These are phyloP conservation scores for Ophiocordyceps camponoti-leonardi DNA, from an alignment of 2,329 filamentous ascomycete genomes.

Conservation along the genomic window DNA sequence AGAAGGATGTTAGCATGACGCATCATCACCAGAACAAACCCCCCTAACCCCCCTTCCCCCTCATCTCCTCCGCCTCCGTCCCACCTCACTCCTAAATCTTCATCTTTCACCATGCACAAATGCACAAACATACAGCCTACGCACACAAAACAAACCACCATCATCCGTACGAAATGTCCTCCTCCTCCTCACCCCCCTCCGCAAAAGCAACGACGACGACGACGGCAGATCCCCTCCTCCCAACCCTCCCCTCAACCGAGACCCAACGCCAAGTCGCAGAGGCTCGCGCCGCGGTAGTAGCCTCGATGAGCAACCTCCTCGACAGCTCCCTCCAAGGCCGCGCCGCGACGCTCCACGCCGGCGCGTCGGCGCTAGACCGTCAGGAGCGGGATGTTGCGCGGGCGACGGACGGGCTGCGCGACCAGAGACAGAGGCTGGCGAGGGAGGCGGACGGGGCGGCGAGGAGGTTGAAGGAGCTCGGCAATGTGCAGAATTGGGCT, in stretches of 20 bases:
- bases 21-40: no score
- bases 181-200: background rate
- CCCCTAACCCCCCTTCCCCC: no score
- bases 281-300: slow-evolving; percentile 41
- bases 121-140: no score
- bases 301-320: slow-evolving; percentile 50
- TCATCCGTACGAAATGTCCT: background rate
- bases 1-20: no score
- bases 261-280: slow-evolving; percentile 32
- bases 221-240: slow-evolving; percentile 7
- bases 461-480: slow-evolving; percentile 56
- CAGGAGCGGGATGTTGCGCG: slow-evolving; percentile 50
- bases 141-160: no score
- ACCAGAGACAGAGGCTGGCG: slow-evolving; percentile 48
- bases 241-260: slow-evolving; percentile 22
- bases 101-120: no score
- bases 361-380: slow-evolving; percentile 43
- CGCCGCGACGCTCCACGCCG: slow-evolving; percentile 51
- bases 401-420: slow-evolving; percentile 40
- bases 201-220: background rate
- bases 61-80: no score
- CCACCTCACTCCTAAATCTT: no score
- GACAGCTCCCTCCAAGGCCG: slow-evolving; percentile 52
- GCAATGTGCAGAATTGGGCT: slow-evolving; percentile 75
- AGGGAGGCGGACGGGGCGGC: slow-evolving; percentile 45